Evolutionary conservation across 257 asterid genomes (phyloP).

Genomic region (Nicotiana undulata): DNA sequence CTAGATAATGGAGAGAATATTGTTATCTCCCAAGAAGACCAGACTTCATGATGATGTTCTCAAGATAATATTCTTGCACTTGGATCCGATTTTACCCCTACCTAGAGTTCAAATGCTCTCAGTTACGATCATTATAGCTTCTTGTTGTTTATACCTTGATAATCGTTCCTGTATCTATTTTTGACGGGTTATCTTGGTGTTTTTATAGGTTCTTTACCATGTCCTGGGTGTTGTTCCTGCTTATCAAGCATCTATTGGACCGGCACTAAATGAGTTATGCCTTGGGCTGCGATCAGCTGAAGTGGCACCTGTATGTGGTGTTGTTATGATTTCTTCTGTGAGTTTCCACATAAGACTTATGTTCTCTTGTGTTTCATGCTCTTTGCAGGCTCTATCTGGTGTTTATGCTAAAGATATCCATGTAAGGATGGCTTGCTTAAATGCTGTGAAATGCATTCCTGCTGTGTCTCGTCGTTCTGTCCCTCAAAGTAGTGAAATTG

Average conservation of each 20-base stretch:
- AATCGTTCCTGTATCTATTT: background rate
- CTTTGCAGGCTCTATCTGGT: slow-evolving; percentile 73
- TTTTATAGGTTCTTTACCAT: slow-evolving; percentile 78
- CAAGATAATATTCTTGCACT: slow-evolving; percentile 79
- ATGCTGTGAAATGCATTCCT: slow-evolving; percentile 94
- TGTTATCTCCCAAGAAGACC: slow-evolving; percentile 79
- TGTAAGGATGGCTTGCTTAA: slow-evolving; percentile 92
- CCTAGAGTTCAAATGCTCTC: slow-evolving; percentile 94
- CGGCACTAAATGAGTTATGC: slow-evolving; percentile 91
- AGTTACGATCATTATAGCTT: slow-evolving; percentile 37
- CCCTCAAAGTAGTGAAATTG: slow-evolving; percentile 80
- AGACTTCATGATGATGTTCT: slow-evolving; percentile 86
- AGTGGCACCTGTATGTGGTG: slow-evolving; percentile 77
- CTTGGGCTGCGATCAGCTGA: slow-evolving; percentile 89
- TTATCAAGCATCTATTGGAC: slow-evolving; percentile 68
- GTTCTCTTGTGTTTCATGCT: slow-evolving; percentile 11
- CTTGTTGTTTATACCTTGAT: slow-evolving; percentile 6
- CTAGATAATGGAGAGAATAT: slow-evolving; percentile 79
- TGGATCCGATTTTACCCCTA: slow-evolving; percentile 89
- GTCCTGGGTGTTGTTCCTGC: slow-evolving; percentile 95
- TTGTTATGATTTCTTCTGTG: slow-evolving; percentile 13
- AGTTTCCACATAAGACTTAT: background rate
- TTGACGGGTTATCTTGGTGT: background rate
- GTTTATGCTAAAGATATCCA: slow-evolving; percentile 88
- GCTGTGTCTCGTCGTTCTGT: slow-evolving; percentile 75